Percentiles rank a stretch among this genome's conserved stretches.
These are phyloP conservation scores for Oidiodendron maius DNA, from an alignment of 495 filamentous ascomycete genomes.

Conservation along the genomic window DNA sequence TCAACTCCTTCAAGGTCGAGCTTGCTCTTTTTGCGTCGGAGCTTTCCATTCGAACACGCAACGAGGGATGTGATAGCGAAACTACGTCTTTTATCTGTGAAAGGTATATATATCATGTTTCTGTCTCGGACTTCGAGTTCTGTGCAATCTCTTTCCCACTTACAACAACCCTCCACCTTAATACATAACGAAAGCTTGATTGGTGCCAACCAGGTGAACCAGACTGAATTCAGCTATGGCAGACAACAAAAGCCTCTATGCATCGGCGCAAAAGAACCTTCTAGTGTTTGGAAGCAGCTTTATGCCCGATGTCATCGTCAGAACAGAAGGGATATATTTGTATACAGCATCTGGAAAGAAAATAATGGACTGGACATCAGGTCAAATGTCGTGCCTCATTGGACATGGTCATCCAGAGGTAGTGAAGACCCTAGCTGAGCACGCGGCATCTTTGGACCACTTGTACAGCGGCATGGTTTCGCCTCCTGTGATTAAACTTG, in stretches of 20 bases:
- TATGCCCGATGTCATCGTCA: conserved; percentile 2
- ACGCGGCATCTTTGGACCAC: conserved; percentile 36
- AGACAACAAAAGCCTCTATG: conserved; percentile 1
- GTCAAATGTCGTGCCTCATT: conserved; percentile 44
- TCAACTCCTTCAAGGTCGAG: background rate
- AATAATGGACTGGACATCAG: conserved; percentile 57
- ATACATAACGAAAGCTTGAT: no score
- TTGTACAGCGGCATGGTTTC: conserved; percentile 36
- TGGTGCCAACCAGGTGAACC: background rate
- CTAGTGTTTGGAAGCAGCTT: background rate
- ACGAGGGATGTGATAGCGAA: background rate
- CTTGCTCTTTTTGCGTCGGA: no score
- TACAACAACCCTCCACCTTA: no score
- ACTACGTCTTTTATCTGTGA: no score
- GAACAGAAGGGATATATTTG: conserved; percentile 6
- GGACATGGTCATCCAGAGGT: conserved; percentile 41
- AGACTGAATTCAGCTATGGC: no score
- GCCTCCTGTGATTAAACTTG: conserved; percentile 40
- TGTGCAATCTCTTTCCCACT: background rate
- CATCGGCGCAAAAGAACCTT: background rate
- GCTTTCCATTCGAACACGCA: no score
- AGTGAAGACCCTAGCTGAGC: conserved; percentile 27
- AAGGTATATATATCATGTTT: no score
- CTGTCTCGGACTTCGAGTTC: no score
- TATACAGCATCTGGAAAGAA: conserved; percentile 49